Evolutionary conservation across 2,329 filamentous ascomycete genomes (phyloP).

Genomic region (Zasmidium angulare): DNA sequence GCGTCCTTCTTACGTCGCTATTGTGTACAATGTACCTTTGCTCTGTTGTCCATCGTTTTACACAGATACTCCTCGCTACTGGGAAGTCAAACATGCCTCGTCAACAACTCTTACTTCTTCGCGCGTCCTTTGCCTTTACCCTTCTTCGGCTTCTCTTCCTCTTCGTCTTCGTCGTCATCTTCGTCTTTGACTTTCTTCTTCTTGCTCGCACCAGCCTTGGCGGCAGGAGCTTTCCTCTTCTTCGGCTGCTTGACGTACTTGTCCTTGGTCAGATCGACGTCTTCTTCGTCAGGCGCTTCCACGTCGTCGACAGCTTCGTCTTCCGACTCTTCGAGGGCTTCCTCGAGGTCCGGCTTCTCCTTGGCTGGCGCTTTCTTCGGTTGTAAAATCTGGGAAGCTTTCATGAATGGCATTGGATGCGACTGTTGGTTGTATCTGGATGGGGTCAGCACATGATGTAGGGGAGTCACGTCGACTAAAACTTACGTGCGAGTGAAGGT

Average conservation of each 20-base stretch:
- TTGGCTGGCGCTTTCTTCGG: constrained; percentile 69
- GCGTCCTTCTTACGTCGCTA: neutral
- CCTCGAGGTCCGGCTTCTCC: constrained; percentile 89
- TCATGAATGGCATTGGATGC: constrained; percentile 95
- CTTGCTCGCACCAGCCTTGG: constrained; percentile 51
- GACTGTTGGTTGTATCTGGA: constrained; percentile 77
- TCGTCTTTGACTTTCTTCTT: constrained; percentile 72
- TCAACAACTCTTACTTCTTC: constrained; percentile 47
- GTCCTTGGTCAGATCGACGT: constrained; percentile 86
- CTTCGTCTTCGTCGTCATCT: constrained; percentile 43
- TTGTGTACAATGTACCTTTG: neutral
- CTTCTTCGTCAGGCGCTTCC: constrained; percentile 57
- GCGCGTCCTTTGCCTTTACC: constrained; percentile 42
- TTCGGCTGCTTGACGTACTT: constrained; percentile 96
- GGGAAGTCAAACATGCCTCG: neutral
- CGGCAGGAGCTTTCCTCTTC: constrained; percentile 56
- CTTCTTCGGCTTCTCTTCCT: constrained; percentile 39
- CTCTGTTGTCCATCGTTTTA: neutral
- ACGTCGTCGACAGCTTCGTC: constrained; percentile 56
- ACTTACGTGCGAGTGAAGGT: constrained; percentile 85
- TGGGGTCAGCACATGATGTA: constrained; percentile 20
- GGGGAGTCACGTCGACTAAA: neutral
- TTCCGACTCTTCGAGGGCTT: constrained; percentile 88
- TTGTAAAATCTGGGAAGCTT: constrained; percentile 73
- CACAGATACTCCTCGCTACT: neutral